Conservation (phyloP, 306 rosid genomes). For the Prunus mongolica region DNA sequence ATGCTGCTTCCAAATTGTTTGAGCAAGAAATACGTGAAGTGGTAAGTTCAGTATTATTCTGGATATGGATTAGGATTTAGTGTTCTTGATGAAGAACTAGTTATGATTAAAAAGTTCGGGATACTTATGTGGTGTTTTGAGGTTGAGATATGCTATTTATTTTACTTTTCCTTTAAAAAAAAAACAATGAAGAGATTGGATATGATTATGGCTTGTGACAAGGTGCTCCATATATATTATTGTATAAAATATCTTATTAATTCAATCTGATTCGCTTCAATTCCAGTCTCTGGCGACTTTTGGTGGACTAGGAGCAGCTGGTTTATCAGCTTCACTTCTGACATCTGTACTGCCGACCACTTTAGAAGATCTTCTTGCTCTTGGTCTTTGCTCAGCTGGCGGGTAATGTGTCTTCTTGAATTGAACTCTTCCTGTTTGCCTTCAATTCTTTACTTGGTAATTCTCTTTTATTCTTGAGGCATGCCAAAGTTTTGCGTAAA, state of each 20-base stretch:
- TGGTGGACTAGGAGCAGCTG: constrained; percentile 94
- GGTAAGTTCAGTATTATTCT: constrained; percentile 44
- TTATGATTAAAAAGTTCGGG: background rate
- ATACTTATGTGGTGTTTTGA: too few species aligned
- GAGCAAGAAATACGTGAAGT: constrained; percentile 77
- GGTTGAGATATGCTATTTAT: too few species aligned
- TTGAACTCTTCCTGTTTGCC: background rate
- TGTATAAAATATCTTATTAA: too few species aligned
- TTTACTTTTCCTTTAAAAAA: too few species aligned
- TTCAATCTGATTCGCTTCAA: constrained; percentile 4
- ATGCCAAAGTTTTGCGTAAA: background rate
- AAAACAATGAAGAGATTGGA: too few species aligned
- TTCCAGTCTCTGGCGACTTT: constrained; percentile 70
- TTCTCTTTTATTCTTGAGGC: background rate
- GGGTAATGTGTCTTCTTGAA: constrained; percentile 53
- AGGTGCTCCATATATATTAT: too few species aligned
- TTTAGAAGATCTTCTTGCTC: constrained; percentile 95
- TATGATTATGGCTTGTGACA: too few species aligned
- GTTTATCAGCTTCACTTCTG: constrained; percentile 88
- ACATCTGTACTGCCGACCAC: constrained; percentile 85
- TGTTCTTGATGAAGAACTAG: background rate
- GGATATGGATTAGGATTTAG: background rate
- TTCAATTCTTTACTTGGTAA: background rate
- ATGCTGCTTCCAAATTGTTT: constrained; percentile 68
- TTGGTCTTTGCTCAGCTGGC: constrained; percentile 95